These are phyloP conservation scores for Blastobotrys ciferrii DNA, from an alignment of 1,139 yeast species.

Conservation along the genomic window DNA sequence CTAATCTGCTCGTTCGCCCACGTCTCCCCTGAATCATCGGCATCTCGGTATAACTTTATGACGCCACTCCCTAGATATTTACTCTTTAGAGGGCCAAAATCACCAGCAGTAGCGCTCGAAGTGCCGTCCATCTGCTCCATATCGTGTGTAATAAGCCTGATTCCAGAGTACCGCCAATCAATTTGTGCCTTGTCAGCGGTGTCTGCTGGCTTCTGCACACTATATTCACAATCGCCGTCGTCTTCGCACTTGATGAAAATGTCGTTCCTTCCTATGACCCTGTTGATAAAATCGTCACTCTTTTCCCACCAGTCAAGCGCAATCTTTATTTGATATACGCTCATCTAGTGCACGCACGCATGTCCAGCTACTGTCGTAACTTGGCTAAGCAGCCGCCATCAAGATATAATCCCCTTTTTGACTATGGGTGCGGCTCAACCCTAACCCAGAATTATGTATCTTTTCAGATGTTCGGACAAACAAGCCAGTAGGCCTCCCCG, in stretches of 20 bases:
- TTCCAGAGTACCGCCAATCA: conserved; percentile 31
- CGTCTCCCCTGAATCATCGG: conserved; percentile 32
- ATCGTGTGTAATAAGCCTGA: conserved; percentile 37
- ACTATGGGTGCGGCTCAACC: too few species aligned
- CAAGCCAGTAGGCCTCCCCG: too few species aligned
- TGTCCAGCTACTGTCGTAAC: too few species aligned
- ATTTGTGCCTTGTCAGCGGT: background rate
- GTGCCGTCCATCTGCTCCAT: conserved; percentile 23
- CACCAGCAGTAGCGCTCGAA: background rate
- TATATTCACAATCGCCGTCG: background rate
- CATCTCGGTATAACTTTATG: conserved; percentile 62
- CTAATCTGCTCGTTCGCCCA: conserved; percentile 18
- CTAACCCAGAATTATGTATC: too few species aligned
- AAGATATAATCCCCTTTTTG: too few species aligned
- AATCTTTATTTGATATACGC: conserved; percentile 1
- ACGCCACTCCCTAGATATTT: conserved; percentile 69
- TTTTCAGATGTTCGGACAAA: too few species aligned
- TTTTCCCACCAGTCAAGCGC: conserved; percentile 1
- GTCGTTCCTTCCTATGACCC: conserved; percentile 14
- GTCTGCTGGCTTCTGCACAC: background rate
- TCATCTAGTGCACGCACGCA: too few species aligned
- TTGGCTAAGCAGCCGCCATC: too few species aligned
- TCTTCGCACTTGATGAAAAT: conserved; percentile 3
- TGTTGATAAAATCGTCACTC: conserved; percentile 2
- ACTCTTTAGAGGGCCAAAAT: conserved; percentile 42